Conservation (phyloP, 2,329 filamentous ascomycete genomes). For the Thermochaetoides dissita region DNA sequence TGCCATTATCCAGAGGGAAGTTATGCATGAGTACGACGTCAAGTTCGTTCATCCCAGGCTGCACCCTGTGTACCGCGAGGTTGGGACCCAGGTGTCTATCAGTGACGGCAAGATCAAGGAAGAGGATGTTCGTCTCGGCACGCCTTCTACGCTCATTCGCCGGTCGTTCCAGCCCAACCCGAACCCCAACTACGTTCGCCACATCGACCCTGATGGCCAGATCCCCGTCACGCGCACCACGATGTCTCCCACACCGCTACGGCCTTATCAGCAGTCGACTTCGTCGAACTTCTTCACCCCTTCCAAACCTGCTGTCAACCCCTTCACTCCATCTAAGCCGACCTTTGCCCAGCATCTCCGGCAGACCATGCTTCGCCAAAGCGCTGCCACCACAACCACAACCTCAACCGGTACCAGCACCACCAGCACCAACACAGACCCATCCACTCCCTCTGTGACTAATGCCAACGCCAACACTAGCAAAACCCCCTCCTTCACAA, state of each 20-base stretch:
- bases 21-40: constrained; percentile 86
- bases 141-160: constrained; percentile 49
- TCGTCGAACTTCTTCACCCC: constrained; percentile 32
- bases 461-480: no score
- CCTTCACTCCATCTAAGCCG: no score
- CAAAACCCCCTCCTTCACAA: constrained; percentile 3
- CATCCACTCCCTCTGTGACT: constrained; percentile 2
- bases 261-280: constrained; percentile 20
- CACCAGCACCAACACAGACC: neutral
- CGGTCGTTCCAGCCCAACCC: constrained; percentile 68
- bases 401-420: neutral
- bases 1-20: constrained; percentile 74
- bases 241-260: constrained; percentile 21
- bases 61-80: constrained; percentile 64
- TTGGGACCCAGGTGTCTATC: constrained; percentile 61
- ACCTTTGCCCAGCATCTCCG: constrained; percentile 4
- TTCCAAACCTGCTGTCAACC: constrained; percentile 6
- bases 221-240: constrained; percentile 22
- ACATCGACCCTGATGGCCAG: constrained; percentile 51
- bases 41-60: constrained; percentile 88
- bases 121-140: constrained; percentile 35
- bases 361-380: constrained; percentile 9
- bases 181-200: constrained; percentile 64
- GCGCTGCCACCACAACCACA: constrained; percentile 4
- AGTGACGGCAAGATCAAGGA: constrained; percentile 28